Conservation (phyloP, 2,329 filamentous ascomycete genomes). For the Cordyceps farinosa region DNA sequence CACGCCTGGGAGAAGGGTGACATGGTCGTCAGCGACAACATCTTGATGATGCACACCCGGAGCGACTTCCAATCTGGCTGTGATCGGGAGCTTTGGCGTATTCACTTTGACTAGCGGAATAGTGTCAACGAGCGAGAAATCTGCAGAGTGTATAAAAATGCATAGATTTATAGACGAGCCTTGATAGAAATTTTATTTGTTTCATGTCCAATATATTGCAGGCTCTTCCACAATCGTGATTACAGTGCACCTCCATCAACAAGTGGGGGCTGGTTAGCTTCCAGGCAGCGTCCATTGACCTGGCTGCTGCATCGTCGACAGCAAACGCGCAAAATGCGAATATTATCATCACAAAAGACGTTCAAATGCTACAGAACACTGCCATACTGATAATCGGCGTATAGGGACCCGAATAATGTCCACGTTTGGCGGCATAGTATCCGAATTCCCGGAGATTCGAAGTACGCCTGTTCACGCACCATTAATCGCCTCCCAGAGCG, state of each 20-base stretch:
- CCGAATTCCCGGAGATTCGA: constrained; percentile 76
- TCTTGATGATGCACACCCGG: constrained; percentile 46
- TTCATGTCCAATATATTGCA: background rate
- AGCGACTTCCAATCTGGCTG: constrained; percentile 43
- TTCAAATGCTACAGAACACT: background rate
- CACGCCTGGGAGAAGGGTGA: constrained; percentile 55
- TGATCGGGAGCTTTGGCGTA: constrained; percentile 47
- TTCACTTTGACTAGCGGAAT: constrained; percentile 43
- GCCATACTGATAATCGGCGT: fast-evolving
- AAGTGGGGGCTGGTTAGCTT: background rate
- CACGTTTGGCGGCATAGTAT: constrained; percentile 68
- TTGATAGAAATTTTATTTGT: background rate
- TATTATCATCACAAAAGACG: too few species aligned
- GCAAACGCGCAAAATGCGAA: background rate
- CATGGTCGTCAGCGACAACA: constrained; percentile 50
- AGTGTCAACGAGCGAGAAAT: background rate
- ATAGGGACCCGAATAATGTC: constrained; percentile 54
- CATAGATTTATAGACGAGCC: background rate
- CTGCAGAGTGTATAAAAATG: background rate
- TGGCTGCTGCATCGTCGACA: background rate
- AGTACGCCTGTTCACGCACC: constrained; percentile 39
- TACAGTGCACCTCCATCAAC: background rate
- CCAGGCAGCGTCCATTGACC: background rate
- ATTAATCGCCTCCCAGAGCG: background rate
- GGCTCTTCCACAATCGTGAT: background rate